Base-by-base conservation (phyloP, 2,329 filamentous ascomycete genomes). In the Ilyonectria destructans region DNA sequence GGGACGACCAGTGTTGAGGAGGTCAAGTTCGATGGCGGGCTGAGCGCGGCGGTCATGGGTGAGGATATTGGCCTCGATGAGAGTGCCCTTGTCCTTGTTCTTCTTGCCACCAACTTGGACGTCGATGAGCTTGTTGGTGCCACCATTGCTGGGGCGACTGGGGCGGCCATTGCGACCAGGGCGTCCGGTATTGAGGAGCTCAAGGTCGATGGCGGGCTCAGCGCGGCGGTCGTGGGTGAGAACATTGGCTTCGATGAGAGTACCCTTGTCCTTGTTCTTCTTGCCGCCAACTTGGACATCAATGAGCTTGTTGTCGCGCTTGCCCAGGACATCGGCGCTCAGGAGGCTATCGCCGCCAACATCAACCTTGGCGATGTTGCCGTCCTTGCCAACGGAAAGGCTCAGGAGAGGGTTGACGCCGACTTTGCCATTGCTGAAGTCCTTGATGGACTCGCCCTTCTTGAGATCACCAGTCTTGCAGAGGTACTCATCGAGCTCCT, bases 401-500 rank as follows among this genome's bases (percentile, higher is more conserved):
- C 65, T 48, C 23, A 67, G 57, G 12, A 67, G 52, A 45, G 63
- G 37, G n/a, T 70, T 66, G 8, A 69, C 58, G 0, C 31, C 35
- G 19, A 66, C 54, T 9, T 67, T 31, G n/a, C 66, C 49, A 23
- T 52, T 21, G 19, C 49, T 46, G 5, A 26, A 15, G 5, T 63
- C 52, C 4, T 45, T 29, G 23, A 56, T 26, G 37, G 54, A 31
- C 31, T 67, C 52, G 3, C 60, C 51, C 43, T 63, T 37, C 40
- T 49, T n/a, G 17, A 68, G 43, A 1, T 49, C 57, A 6, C 73
- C 73, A 21, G 46, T 67, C 43, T 61, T 71, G 33, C 65, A 60
- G 26, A 76, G 71, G 65, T 75, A 76, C 62, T 70, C 54, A 23
- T 74, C 65, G 37, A 76, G 71, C 26, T 74, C 67, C 33, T 72